Conservation (phyloP, 331 rosid genomes). For the Quercus tomentella region DNA sequence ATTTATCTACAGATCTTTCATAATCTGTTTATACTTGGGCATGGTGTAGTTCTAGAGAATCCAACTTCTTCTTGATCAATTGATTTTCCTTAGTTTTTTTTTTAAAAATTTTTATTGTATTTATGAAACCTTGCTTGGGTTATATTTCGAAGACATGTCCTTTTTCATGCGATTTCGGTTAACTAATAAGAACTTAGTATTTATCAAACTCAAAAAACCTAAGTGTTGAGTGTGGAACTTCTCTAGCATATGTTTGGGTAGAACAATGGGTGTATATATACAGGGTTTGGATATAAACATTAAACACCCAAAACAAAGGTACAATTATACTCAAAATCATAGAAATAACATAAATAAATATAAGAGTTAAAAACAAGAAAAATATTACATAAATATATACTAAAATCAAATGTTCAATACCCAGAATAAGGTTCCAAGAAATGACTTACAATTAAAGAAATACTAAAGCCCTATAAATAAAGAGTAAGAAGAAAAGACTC, state of each 20-base stretch:
- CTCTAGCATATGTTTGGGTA: constrained; percentile 28
- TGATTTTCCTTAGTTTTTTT: constrained; percentile 27
- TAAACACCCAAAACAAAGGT: too few relatives aligned
- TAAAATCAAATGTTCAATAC: too few relatives aligned
- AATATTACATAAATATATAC: too few relatives aligned
- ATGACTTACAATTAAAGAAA: too few relatives aligned
- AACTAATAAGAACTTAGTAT: constrained; percentile 45
- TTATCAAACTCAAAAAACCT: constrained; percentile 49
- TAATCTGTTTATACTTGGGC: constrained; percentile 42
- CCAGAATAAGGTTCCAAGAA: too few relatives aligned
- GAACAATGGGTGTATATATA: too few relatives aligned
- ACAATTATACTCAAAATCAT: too few relatives aligned
- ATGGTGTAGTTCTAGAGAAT: constrained; percentile 47
- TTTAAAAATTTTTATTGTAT: background rate
- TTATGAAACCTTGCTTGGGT: constrained; percentile 35
- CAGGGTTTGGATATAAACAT: too few relatives aligned
- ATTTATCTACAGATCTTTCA: background rate
- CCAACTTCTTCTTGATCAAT: constrained; percentile 49
- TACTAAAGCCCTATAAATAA: too few relatives aligned
- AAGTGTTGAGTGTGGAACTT: constrained; percentile 41
- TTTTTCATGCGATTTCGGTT: constrained; percentile 59
- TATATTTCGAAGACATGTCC: constrained; percentile 63
- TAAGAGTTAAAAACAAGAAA: too few relatives aligned
- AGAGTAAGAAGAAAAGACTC: too few relatives aligned
- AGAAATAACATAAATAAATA: too few relatives aligned